These are phyloP conservation scores for Simmondsia chinensis DNA, from an alignment of 148 eudicot genomes.

Conservation along the genomic window DNA sequence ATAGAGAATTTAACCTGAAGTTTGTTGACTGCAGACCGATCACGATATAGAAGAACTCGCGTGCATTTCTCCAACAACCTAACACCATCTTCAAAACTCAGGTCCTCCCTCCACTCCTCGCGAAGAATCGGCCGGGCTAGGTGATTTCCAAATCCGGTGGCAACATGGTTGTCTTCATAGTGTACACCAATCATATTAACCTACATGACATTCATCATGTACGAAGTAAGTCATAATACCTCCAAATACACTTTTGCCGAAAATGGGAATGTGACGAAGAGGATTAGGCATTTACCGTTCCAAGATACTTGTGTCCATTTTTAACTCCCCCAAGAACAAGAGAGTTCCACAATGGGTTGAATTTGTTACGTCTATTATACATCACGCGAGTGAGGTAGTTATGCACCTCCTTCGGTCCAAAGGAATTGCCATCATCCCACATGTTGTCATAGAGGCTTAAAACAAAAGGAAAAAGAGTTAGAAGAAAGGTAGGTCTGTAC, in stretches of 20 bases:
- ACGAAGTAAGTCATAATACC: neutral
- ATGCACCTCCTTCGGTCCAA: slow-evolving; percentile 95
- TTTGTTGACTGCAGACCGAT: slow-evolving; percentile 92
- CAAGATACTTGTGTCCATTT: slow-evolving; percentile 89
- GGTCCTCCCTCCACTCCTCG: slow-evolving; percentile 75
- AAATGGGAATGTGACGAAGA: neutral
- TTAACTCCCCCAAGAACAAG: slow-evolving; percentile 95
- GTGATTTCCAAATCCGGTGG: slow-evolving; percentile 96
- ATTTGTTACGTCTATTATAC: slow-evolving; percentile 97
- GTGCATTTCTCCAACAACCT: slow-evolving; percentile 84
- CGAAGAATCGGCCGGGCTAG: slow-evolving; percentile 90
- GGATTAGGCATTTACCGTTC: slow-evolving; percentile 41
- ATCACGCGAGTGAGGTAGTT: slow-evolving; percentile 71
- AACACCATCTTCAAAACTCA: slow-evolving; percentile 91
- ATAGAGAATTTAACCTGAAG: slow-evolving; percentile 55
- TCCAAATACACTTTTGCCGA: too few relatives aligned
- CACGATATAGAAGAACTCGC: slow-evolving; percentile 93
- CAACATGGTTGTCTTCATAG: slow-evolving; percentile 80
- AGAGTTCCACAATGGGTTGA: slow-evolving; percentile 91
- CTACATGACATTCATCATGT: slow-evolving; percentile 17
- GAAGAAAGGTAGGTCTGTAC: too few relatives aligned
- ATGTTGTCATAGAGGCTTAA: slow-evolving; percentile 77
- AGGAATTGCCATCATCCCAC: slow-evolving; percentile 98
- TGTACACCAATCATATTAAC: slow-evolving; percentile 97
- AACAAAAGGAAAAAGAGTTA: slow-evolving; percentile 8